Evolutionary conservation across 257 asterid genomes (phyloP).

Genomic region (Fraxinus anomala): DNA sequence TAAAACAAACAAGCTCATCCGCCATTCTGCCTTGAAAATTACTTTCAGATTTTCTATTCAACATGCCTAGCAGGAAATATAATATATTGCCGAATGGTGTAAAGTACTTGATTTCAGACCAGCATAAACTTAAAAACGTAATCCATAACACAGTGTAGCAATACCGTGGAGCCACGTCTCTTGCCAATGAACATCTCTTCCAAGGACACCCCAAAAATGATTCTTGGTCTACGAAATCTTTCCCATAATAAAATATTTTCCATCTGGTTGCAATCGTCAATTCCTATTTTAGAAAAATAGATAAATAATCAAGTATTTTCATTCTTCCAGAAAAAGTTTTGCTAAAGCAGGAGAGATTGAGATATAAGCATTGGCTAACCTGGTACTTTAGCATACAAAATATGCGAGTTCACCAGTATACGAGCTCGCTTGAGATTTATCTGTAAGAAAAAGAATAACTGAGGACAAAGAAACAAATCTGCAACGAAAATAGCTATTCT

Average conservation of each 20-base stretch:
- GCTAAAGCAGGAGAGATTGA: conserved; percentile 12
- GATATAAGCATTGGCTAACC: conserved; percentile 45
- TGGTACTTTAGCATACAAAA: conserved; percentile 54
- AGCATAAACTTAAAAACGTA: conserved; percentile 1
- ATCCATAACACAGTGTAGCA: conserved; percentile 23
- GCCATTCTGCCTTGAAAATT: neutral
- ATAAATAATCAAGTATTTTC: neutral
- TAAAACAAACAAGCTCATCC: neutral
- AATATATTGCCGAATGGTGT: neutral
- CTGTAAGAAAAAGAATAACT: conserved; percentile 49
- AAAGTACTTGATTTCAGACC: neutral
- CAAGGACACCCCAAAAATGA: conserved; percentile 70
- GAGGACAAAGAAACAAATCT: neutral
- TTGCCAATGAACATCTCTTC: conserved; percentile 67
- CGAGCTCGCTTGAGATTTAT: conserved; percentile 98
- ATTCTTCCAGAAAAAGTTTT: conserved; percentile 5
- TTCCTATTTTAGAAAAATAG: conserved; percentile 49
- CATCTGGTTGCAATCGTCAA: conserved; percentile 71
- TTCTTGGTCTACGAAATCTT: conserved; percentile 67
- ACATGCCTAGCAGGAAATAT: neutral
- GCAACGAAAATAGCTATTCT: neutral
- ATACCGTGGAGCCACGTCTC: conserved; percentile 63
- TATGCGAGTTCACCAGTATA: conserved; percentile 75
- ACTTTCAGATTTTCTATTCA: conserved; percentile 2
- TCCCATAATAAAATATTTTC: conserved; percentile 81